Conservation (phyloP, 75 land plant species). For the Picea sitchensis region DNA sequence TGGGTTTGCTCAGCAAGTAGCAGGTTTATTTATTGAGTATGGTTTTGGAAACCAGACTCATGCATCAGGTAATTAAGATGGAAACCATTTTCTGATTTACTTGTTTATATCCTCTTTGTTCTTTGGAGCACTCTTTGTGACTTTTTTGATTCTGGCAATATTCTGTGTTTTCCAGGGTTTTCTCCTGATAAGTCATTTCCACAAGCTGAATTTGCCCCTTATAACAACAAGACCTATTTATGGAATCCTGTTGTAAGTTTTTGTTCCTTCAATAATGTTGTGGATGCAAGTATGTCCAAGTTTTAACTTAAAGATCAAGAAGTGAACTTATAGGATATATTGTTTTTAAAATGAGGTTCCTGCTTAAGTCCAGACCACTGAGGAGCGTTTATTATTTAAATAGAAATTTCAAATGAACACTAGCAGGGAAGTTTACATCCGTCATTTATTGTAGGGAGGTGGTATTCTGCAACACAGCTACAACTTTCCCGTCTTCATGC, state of each 20-base stretch:
- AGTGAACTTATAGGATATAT: neutral
- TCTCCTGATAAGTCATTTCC: conserved; percentile 80
- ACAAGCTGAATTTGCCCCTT: conserved; percentile 88
- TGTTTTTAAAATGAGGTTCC: neutral
- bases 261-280: neutral
- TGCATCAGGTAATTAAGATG: conserved; percentile 15
- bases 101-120: neutral
- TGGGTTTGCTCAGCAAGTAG: conserved; percentile 40
- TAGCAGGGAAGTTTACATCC: conserved; percentile 1
- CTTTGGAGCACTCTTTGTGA: neutral
- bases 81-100: neutral
- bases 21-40: conserved; percentile 69
- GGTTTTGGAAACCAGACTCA: conserved; percentile 2
- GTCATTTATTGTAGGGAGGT: conserved; percentile 55
- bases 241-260: conserved; percentile 89
- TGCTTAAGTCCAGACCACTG: neutral
- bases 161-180: conserved; percentile 26
- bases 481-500: conserved; percentile 83
- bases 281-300: neutral
- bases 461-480: conserved; percentile 63
- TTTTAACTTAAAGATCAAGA: neutral
- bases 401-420: neutral
- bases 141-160: neutral
- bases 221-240: conserved; percentile 38
- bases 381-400: neutral